phyloP scores from a whole-genome alignment of 306 rosid genomes.

The Begonia peltatifolia region DNA sequence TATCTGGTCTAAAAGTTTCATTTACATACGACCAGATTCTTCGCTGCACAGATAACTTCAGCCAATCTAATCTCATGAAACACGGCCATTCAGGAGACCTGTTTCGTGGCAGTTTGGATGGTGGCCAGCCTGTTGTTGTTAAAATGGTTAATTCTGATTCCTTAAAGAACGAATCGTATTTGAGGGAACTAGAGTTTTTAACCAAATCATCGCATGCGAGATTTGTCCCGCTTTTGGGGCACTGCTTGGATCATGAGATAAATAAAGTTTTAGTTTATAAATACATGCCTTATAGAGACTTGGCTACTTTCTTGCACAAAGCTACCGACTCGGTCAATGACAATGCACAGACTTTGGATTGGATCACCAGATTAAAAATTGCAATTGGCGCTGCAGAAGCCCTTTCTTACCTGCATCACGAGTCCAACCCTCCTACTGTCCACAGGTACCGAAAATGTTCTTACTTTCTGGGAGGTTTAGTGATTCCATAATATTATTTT shows the following conservation, averaged over 20 bases:
- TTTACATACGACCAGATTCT: conserved; percentile 56
- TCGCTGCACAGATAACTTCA: conserved; percentile 39
- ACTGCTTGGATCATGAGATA: conserved; percentile 66
- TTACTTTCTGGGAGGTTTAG: background rate
- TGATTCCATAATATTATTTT: too few species aligned
- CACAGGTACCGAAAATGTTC: conserved; percentile 44
- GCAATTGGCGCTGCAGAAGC: conserved; percentile 94
- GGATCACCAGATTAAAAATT: conserved; percentile 91
- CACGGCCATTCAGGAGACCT: conserved; percentile 90
- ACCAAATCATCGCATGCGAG: conserved; percentile 63
- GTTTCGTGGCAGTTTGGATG: conserved; percentile 37
- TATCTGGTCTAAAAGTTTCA: conserved; percentile 42
- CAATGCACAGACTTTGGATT: conserved; percentile 50
- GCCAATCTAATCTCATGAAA: conserved; percentile 55
- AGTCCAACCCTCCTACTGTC: conserved; percentile 70
- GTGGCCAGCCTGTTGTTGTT: conserved; percentile 53
- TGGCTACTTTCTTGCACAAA: conserved; percentile 61
- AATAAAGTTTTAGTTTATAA: conserved; percentile 75
- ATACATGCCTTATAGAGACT: conserved; percentile 72
- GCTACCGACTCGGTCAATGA: conserved; percentile 23
- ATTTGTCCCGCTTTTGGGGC: conserved; percentile 76
- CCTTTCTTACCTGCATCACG: conserved; percentile 62
- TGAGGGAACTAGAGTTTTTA: conserved; percentile 46
- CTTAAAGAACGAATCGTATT: conserved; percentile 37
- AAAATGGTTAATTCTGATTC: conserved; percentile 49